Percentiles rank a stretch among this genome's conserved stretches.
These are phyloP conservation scores for Candida tammaniensis DNA, from an alignment of 805 yeast species.

Conservation along the genomic window DNA sequence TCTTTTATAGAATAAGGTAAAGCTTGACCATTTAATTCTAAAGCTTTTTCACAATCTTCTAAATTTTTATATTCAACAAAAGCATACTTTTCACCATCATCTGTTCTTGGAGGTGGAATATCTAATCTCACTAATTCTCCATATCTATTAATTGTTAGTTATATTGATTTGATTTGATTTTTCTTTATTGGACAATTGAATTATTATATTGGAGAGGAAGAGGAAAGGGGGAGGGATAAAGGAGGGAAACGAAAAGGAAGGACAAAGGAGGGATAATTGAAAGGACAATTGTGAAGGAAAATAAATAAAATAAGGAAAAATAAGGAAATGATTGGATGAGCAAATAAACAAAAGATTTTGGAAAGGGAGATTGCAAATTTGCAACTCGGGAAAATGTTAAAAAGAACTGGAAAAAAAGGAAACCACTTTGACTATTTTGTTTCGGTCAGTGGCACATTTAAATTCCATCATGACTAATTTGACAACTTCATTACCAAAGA, in stretches of 20 bases:
- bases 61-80: constrained; percentile 56
- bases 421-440: too few relatives aligned
- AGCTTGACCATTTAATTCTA: constrained; percentile 45
- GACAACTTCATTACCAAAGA: too few relatives aligned
- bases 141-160: constrained; percentile 32
- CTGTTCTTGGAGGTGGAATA: constrained; percentile 60
- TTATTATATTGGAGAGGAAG: constrained; percentile 8
- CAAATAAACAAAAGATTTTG: not conserved
- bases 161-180: too few relatives aligned
- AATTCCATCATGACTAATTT: too few relatives aligned
- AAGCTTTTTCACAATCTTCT: constrained; percentile 54
- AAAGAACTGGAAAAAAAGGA: too few relatives aligned
- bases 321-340: constrained; percentile 3
- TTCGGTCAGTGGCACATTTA: too few relatives aligned
- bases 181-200: constrained; percentile 4
- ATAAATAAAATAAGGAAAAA: not conserved
- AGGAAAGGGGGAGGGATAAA: constrained; percentile 1
- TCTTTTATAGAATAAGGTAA: constrained; percentile 39
- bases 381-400: too few relatives aligned
- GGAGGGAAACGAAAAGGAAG: constrained; percentile 7
- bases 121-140: constrained; percentile 59
- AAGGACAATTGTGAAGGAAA: not conserved
- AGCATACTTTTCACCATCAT: constrained; percentile 59
- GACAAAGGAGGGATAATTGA: constrained; percentile 1
- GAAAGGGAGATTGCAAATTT: constrained; percentile 6